phyloP scores from a whole-genome alignment of 352 stramenopile species.

The Phytopythium sindhum region DNA sequence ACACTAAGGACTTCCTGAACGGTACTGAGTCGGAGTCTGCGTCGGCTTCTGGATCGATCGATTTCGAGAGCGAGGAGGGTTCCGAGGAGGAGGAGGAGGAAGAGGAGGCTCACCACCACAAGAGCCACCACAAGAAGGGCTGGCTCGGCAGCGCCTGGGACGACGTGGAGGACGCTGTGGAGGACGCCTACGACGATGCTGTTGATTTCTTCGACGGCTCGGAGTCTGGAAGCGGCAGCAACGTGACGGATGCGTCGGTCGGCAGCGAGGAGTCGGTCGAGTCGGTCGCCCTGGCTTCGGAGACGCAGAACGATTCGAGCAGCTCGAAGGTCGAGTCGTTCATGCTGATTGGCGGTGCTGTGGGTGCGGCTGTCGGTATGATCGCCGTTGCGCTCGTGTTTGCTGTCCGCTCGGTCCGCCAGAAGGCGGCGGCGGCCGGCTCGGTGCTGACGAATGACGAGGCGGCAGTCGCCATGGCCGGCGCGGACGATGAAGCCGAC shows the following conservation, averaged over 20 bases:
- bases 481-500: conserved; percentile 21
- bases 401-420: conserved; percentile 22
- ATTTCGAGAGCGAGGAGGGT: conserved; percentile 20
- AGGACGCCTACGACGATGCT: conserved; percentile 18
- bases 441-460: conserved; percentile 35
- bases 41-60: conserved; percentile 13
- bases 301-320: conserved; percentile 13
- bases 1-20: conserved; percentile 22
- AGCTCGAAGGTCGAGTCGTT: conserved; percentile 19
- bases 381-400: conserved; percentile 28
- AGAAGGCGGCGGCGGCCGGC: conserved; percentile 2
- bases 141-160: conserved; percentile 24
- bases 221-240: conserved; percentile 9
- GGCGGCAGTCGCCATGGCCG: conserved; percentile 31
- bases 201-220: conserved; percentile 23
- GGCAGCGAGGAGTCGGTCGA: conserved; percentile 7
- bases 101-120: conserved; percentile 9
- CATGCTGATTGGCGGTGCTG: conserved; percentile 16
- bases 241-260: neutral
- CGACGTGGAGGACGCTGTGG: conserved; percentile 18
- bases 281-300: conserved; percentile 15
- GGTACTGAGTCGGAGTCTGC: conserved; percentile 20
- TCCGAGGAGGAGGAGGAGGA: conserved; percentile 18
- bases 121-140: conserved; percentile 17
- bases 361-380: conserved; percentile 27